Percentiles rank a stretch among this genome's conserved stretches.
Evolutionary conservation across 1,284 basidiomycete genomes (phyloP).

Genomic region (Leccinum subfulvum): DNA sequence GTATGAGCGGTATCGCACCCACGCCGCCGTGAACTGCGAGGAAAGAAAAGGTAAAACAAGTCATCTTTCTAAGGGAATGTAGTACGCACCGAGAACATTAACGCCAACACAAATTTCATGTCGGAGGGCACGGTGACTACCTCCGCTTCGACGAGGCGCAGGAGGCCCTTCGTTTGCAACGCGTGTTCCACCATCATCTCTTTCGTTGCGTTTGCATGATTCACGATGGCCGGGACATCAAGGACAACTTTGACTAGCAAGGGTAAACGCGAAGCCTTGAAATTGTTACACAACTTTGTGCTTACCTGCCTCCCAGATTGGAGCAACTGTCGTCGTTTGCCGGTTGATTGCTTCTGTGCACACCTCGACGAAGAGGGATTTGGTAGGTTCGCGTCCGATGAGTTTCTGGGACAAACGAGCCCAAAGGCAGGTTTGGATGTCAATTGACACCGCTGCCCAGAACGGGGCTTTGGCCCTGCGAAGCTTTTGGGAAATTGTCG

Average conservation of each 20-base stretch:
- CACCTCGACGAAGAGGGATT: neutral
- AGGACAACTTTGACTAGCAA: neutral
- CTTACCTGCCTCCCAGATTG: neutral
- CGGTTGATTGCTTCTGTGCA: neutral
- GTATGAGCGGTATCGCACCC: neutral
- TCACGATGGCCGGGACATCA: neutral
- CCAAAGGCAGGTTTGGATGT: neutral
- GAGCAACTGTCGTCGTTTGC: neutral
- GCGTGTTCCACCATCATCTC: neutral
- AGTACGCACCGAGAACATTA: neutral
- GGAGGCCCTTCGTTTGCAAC: neutral
- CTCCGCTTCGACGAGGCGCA: neutral
- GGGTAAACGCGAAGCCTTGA: neutral
- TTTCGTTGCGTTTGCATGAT: neutral
- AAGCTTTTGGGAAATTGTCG: neutral
- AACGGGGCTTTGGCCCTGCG: neutral
- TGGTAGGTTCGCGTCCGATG: neutral
- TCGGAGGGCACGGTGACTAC: neutral
- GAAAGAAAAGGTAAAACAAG: neutral
- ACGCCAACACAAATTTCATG: neutral
- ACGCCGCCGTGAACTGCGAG: neutral
- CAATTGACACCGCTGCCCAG: neutral
- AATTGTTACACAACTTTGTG: neutral
- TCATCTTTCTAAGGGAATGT: neutral
- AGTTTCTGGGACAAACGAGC: neutral